Evolutionary conservation across 257 asterid species (phyloP), one percentile per base, ranked within the genome.

Genomic region (Craterostigma plantagineum): DNA sequence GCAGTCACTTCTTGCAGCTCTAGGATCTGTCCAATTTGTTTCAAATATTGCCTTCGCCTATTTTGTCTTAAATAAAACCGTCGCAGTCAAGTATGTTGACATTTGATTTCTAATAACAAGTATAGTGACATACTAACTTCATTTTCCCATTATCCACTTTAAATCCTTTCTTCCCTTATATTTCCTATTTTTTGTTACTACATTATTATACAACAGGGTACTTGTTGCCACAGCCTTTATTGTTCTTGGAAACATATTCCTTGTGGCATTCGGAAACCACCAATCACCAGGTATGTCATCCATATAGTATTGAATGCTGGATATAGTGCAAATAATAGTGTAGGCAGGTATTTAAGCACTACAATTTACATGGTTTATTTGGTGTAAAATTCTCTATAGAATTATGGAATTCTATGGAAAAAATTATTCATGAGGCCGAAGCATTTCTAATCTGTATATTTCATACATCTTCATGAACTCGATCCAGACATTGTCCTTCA

Each of bases 1-100:
- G 70, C 86, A 81, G 97, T 86, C 97, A 50, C 94, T 86, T 59
- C 93, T 86, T 48, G 97, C 97, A 55, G 94, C 97, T 52, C 63
- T 86, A 53, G 97, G 97, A 60, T 86, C 97, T 58, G 65, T 86
- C 57, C 97, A 86, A 63, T 86, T 86, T 58, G 87, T 86, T 38
- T 86, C 97, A 7, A 86, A 86, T 68, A 78, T 86, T 48, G 91
- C 91, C 34, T 86, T 86, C 49, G 91, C 93, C 58, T 81, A 69
- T 67, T 73, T 77, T 38, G 91, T 86, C 58, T 65, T 86, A 53
- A 70, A 78, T 70, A 86, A 78, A 70, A 73, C 84, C 16, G 97
- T 78, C 53, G 61, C 87, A 30, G 65, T 81, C 67, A 78, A 74
- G 97, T 86, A 73, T 60, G 92, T 66, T 51, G 59, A 27, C 35